Percentiles rank a stretch among this genome's conserved stretches.
phyloP scores from a whole-genome alignment of 768 basidiomycete species.

The Leccinum arenicola region DNA sequence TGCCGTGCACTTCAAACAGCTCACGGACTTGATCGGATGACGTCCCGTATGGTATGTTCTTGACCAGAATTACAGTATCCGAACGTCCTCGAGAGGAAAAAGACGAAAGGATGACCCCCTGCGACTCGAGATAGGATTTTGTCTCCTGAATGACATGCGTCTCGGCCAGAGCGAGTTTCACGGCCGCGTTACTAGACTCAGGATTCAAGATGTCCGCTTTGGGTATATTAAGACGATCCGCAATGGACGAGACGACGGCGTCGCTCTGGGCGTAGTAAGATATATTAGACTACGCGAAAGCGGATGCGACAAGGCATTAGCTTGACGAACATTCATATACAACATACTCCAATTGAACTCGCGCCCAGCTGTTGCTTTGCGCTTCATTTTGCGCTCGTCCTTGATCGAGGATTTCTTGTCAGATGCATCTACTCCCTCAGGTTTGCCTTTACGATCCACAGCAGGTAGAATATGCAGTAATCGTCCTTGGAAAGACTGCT shows the following conservation, averaged over 20 bases:
- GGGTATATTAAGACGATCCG: slow-evolving; percentile 80
- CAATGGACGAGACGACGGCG: slow-evolving; percentile 88
- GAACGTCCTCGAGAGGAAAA: slow-evolving; percentile 58
- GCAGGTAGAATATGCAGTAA: slow-evolving; percentile 88
- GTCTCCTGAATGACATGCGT: slow-evolving; percentile 96
- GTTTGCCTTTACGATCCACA: slow-evolving; percentile 57
- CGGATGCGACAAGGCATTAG: slow-evolving; percentile 15
- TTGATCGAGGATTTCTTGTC: slow-evolving; percentile 55
- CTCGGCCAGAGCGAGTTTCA: slow-evolving; percentile 94
- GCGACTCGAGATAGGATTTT: slow-evolving; percentile 80
- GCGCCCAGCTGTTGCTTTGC: slow-evolving; percentile 66
- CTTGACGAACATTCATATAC: slow-evolving; percentile 90
- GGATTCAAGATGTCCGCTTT: slow-evolving; percentile 90
- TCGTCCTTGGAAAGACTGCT: slow-evolving; percentile 86
- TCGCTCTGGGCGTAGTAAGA: slow-evolving; percentile 62
- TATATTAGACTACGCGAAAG: slow-evolving; percentile 22
- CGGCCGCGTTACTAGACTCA: slow-evolving; percentile 77
- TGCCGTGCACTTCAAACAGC: slow-evolving; percentile 75
- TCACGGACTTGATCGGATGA: slow-evolving; percentile 70
- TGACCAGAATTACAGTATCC: slow-evolving; percentile 84
- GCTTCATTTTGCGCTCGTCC: slow-evolving; percentile 54
- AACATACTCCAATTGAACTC: slow-evolving; percentile 93
- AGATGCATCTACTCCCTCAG: slow-evolving; percentile 37
- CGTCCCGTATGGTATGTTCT: slow-evolving; percentile 95
- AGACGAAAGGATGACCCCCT: slow-evolving; percentile 62